These are phyloP conservation scores for Trichosporon faecale DNA, from an alignment of 1,284 basidiomycete genomes.

Conservation along the genomic window DNA sequence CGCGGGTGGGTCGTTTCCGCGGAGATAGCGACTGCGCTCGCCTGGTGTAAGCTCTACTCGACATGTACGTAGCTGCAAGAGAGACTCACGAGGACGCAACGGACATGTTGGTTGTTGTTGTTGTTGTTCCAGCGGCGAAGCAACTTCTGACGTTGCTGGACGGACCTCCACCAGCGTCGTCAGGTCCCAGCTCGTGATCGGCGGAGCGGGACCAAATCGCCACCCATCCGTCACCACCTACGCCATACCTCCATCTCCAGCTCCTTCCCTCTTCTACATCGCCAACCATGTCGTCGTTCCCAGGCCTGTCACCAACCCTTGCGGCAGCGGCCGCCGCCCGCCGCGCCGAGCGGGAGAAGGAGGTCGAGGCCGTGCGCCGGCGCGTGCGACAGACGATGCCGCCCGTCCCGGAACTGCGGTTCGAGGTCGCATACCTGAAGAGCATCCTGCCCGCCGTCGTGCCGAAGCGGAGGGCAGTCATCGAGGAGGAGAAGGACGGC, in stretches of 20 bases:
- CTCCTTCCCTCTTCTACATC: too few species aligned
- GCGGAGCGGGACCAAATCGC: conserved; percentile 6
- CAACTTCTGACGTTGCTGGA: not conserved
- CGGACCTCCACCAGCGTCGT: not conserved
- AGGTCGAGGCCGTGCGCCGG: conserved; percentile 36
- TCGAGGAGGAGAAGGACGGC: conserved; percentile 37
- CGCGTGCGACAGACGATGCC: conserved; percentile 45
- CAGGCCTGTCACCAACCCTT: not conserved
- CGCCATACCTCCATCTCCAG: too few species aligned
- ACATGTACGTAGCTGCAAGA: not conserved
- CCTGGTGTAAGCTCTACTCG: not conserved
- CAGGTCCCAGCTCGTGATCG: not conserved
- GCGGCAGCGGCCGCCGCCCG: not conserved
- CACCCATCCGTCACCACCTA: not conserved
- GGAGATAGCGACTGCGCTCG: not conserved
- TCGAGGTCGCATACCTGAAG: conserved; percentile 43
- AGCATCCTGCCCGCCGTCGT: conserved; percentile 37
- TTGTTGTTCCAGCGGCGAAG: not conserved
- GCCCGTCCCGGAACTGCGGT: conserved; percentile 49
- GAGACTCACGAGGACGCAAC: not conserved
- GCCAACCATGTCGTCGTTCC: conserved; percentile 21
- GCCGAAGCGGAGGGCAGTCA: conserved; percentile 24
- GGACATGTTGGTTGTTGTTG: not conserved
- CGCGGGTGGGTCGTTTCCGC: not conserved
- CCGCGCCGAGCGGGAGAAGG: conserved; percentile 16